Base-by-base conservation (phyloP, 805 yeast species). In the Cyberlindnera euphorbiae region DNA sequence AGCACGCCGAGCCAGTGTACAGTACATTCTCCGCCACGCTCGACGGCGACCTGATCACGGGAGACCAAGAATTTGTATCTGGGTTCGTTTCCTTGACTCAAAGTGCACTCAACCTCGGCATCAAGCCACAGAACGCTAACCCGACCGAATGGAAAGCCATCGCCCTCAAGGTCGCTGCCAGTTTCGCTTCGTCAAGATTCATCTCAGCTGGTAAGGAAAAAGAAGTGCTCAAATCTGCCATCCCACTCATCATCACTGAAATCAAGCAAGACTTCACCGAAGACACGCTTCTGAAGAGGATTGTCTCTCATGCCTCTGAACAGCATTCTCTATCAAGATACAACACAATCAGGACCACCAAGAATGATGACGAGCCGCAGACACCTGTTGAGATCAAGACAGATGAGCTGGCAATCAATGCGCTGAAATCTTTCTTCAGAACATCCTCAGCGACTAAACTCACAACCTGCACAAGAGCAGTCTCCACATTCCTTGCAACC, bases 391-490 rank as follows among this genome's bases (percentile, higher is more conserved):
- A 39, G 7, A 38, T 49, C 14, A 54, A 52, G 13, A 41, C 44
- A 1, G 56, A 51, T 15, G 67, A 62, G 28, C 34, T 57, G 4
- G 60, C 71, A 1, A 41, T 64, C 3, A 43, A 42, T 5, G 59
- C 85, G 0, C 63, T 89, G 44, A 71, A 70, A 33, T 56, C 75
- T 1, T 71, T 78, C 38, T 87, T 85, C 55, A 76, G 77, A 47
- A 75, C 93, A 2, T 62, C 73, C 2, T 73, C 78, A 29, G 63
- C 79, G 5, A 69, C 69, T 26, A 88, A 82, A 55, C 65, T 88
- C 26, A 66, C 72, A 26, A 58, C 68, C 16, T 69, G 83, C 13
- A 73, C 87, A 0, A 63, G 60, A 15, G 69, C 77, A 5, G 63
- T 85, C 15, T 62, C 77, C 8, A 56, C 63, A 12, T 73, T 67